A percentile compares a stretch with the other conserved stretches of the same genome.
Conservation (phyloP, 345 rosid genomes). For the Nasturtium officinale region DNA sequence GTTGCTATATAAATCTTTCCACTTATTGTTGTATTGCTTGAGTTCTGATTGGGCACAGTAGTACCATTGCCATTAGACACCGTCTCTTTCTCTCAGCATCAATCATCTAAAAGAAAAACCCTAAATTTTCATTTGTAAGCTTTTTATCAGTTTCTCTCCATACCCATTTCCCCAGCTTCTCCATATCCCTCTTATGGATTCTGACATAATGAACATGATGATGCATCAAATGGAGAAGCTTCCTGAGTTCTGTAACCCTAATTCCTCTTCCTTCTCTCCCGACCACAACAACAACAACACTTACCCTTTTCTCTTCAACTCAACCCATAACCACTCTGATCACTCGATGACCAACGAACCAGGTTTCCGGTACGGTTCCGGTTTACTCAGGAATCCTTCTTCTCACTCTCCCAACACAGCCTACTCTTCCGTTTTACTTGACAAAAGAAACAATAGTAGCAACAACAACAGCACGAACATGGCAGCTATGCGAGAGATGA, state of each 20-base stretch:
- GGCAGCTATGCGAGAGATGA: conserved; percentile 87
- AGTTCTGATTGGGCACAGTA: conserved; percentile 44
- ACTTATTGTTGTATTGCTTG: conserved; percentile 40
- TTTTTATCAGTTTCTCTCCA: conserved; percentile 34
- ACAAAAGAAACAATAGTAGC: conserved; percentile 48
- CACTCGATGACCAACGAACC: conserved; percentile 34
- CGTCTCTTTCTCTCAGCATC: conserved; percentile 39
- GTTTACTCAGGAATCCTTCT: conserved; percentile 33
- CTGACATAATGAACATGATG: conserved; percentile 57
- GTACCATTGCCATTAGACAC: conserved; percentile 33
- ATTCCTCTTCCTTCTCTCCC: conserved; percentile 18
- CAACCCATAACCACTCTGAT: conserved; percentile 37
- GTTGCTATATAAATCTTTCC: conserved; percentile 52
- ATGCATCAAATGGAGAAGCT: conserved; percentile 74
- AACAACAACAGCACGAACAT: conserved; percentile 40
- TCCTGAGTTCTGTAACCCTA: conserved; percentile 53
- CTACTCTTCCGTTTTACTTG: conserved; percentile 38
- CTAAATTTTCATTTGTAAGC: conserved; percentile 16
- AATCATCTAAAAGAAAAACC: conserved; percentile 33
- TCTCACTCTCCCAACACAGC: conserved; percentile 30
- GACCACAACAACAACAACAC: conserved; percentile 38
- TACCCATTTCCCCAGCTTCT: conserved; percentile 37
- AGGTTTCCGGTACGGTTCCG: conserved; percentile 36
- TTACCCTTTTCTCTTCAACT: conserved; percentile 35
- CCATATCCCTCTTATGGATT: conserved; percentile 40